Base-by-base conservation (phyloP, 345 rosid genomes). In the Syzygium aromaticum region DNA sequence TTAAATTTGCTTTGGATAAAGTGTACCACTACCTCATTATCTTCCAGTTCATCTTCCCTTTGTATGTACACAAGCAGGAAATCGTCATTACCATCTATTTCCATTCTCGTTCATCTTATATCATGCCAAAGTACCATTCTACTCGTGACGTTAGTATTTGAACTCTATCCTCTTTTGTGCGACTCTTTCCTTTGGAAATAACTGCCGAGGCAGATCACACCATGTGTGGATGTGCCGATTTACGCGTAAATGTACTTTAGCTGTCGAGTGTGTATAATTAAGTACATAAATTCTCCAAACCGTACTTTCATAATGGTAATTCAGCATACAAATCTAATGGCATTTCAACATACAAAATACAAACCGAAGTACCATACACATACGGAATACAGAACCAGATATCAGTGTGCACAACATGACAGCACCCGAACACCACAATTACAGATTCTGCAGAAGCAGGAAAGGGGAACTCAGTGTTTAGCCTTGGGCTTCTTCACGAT, bases 401-500 rank as follows among this genome's bases (percentile, higher is more conserved):
- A 38, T 38, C 49, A 38, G 23, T 1, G 82, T 73, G 49, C 49
- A 19, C 49, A 5, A 19, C 38, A 73, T 38, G 82, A 73, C 49
- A 73, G 49, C 25, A 73, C 27, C 3, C 82, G 1, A 10, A 73
- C 82, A 9, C 27, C 8, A 11, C 25, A 73, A 33, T 22, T 33
- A 38, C 14, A 38, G 82, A 33, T 38, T 19, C 49, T 73, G 27
- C 49, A 21, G 82, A 73, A 73, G 49, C 23, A 4, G 27, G 5
- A 40, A 73, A 19, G 15, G 43, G 53, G 38, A 52, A 23, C 73
- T 90, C 88, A 94, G 85, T 90, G 94, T 67, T 95, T 95, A 91
- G 73, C 86, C 93, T 95, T 96, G 52, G 99, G 99, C 95, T 25
- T 97, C 97, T 97, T 97, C 88, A 96, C 98, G 61, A 97, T 94